Percentiles rank a stretch among this genome's conserved stretches.
Conservation (phyloP, 352 stramenopile species). For the Phytopythium ostracodes region DNA sequence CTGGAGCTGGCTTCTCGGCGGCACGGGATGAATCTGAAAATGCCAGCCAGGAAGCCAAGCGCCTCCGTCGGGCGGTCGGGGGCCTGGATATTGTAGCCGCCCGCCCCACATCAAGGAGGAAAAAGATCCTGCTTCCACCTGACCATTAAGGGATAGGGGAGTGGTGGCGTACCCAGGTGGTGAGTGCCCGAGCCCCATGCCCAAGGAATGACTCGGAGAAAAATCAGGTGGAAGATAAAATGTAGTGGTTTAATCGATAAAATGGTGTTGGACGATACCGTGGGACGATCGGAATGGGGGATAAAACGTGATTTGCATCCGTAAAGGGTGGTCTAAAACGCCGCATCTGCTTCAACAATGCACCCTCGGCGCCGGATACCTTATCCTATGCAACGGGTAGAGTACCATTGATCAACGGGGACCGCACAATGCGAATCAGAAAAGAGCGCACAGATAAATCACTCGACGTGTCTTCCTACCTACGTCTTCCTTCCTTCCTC, state of each 20-base stretch:
- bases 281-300: neutral
- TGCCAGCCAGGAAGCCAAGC: conserved; percentile 22
- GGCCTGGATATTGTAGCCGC: too few species aligned
- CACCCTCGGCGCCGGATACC: neutral
- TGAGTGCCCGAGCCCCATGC: neutral
- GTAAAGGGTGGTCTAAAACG: neutral
- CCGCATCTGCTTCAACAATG: neutral
- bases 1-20: conserved; percentile 1
- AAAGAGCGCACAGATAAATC: conserved; percentile 1
- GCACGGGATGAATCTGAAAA: conserved; percentile 27
- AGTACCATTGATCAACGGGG: too few species aligned
- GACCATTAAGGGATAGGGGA: neutral
- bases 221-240: conserved; percentile 1
- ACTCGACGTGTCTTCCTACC: conserved; percentile 3
- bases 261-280: neutral
- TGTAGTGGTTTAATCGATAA: neutral
- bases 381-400: too few species aligned
- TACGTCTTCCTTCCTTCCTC: neutral
- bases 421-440: conserved; percentile 9
- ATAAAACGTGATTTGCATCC: neutral
- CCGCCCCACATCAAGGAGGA: neutral
- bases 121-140: conserved; percentile 4
- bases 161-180: conserved; percentile 2
- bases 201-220: neutral
- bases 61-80: neutral